Conservation (phyloP, 768 basidiomycete species). For the Hericium alpestre region DNA sequence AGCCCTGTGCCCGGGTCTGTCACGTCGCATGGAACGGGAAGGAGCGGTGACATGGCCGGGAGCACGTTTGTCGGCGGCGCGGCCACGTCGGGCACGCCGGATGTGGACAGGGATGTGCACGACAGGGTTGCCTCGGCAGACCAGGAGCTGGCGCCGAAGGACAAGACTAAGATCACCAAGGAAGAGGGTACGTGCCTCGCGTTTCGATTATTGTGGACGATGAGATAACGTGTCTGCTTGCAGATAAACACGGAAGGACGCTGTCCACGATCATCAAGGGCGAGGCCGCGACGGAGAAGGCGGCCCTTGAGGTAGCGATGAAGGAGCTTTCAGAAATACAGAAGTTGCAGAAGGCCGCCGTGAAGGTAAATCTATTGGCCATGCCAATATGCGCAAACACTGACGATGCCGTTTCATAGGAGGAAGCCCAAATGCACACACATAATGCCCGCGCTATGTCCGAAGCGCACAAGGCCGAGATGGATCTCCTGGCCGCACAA, state of each 20-base stretch:
- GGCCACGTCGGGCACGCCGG: slow-evolving; percentile 35
- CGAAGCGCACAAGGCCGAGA: slow-evolving; percentile 53
- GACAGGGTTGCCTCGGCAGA: slow-evolving; percentile 38
- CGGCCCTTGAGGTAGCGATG: slow-evolving; percentile 48
- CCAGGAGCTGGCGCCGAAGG: slow-evolving; percentile 34
- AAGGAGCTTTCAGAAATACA: slow-evolving; percentile 60
- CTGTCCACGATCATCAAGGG: slow-evolving; percentile 61
- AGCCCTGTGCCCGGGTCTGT: background rate
- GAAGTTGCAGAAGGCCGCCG: slow-evolving; percentile 54
- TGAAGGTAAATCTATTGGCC: slow-evolving; percentile 31
- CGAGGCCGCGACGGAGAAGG: slow-evolving; percentile 60
- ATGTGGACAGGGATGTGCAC: slow-evolving; percentile 26
- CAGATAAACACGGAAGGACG: slow-evolving; percentile 49
- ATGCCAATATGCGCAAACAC: background rate
- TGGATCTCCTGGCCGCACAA: slow-evolving; percentile 49
- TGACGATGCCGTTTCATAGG: slow-evolving; percentile 18
- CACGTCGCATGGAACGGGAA: background rate
- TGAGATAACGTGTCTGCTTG: background rate
- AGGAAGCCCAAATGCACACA: slow-evolving; percentile 48
- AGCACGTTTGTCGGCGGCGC: slow-evolving; percentile 44
- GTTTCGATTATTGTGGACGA: background rate
- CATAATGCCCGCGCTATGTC: slow-evolving; percentile 42
- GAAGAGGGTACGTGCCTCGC: slow-evolving; percentile 34
- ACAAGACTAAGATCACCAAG: slow-evolving; percentile 40
- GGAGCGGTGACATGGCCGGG: slow-evolving; percentile 5